These are phyloP conservation scores for Raphanus raphanistrum DNA, from an alignment of 345 rosid genomes.

Conservation along the genomic window DNA sequence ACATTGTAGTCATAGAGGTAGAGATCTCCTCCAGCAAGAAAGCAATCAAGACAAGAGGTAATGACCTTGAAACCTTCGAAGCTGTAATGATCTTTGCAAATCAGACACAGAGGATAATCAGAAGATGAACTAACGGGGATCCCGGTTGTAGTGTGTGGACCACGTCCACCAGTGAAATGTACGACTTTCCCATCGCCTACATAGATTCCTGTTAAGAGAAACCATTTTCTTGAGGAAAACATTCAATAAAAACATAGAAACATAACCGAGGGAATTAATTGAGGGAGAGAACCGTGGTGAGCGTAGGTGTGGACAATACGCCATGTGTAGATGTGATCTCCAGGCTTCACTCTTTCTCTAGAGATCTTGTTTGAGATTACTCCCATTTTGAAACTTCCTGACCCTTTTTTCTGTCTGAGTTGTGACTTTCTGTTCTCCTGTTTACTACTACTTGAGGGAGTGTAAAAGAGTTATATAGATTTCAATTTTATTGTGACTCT, in stretches of 20 bases:
- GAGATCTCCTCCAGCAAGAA: slow-evolving; percentile 65
- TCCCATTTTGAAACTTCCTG: slow-evolving; percentile 45
- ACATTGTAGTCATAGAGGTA: slow-evolving; percentile 58
- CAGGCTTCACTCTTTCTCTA: slow-evolving; percentile 55
- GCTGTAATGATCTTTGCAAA: slow-evolving; percentile 51
- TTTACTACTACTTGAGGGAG: no score
- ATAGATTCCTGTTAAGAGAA: slow-evolving; percentile 52
- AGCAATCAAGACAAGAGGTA: slow-evolving; percentile 69
- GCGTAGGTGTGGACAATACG: slow-evolving; percentile 60
- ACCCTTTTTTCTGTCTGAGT: background rate
- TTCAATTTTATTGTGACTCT: no score
- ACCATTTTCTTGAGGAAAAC: background rate
- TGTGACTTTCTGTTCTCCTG: background rate
- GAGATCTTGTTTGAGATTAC: slow-evolving; percentile 55
- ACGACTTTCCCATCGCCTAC: slow-evolving; percentile 64
- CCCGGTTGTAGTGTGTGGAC: slow-evolving; percentile 63
- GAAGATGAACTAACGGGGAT: slow-evolving; percentile 50
- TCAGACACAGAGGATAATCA: slow-evolving; percentile 49
- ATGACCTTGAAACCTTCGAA: slow-evolving; percentile 49
- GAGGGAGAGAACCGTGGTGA: slow-evolving; percentile 55
- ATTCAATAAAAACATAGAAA: background rate
- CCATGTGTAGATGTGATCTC: slow-evolving; percentile 90
- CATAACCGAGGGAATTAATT: background rate
- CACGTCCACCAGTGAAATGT: slow-evolving; percentile 74
- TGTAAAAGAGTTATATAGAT: no score